Conservation (phyloP, 495 filamentous ascomycete species). For the Talaromyces trachyspermus region DNA sequence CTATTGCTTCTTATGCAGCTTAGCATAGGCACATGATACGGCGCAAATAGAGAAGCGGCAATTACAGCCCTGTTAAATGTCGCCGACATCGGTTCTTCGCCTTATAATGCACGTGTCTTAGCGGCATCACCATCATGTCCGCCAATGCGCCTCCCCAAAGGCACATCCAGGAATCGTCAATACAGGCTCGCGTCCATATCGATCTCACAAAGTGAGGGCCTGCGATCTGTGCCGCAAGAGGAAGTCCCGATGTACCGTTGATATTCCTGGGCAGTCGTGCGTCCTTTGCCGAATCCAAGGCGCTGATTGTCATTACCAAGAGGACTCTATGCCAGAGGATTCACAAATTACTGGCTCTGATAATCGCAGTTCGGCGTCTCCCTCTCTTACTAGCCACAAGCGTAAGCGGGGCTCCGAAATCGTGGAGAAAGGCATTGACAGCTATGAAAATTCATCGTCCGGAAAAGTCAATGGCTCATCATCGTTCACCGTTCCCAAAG, state of each 20-base stretch:
- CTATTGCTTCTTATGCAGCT: no score
- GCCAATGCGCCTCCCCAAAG: conserved; percentile 4
- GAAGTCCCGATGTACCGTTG: conserved; percentile 45
- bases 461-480: background rate
- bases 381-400: background rate
- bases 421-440: background rate
- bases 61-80: background rate
- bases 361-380: conserved; percentile 12
- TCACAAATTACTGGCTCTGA: conserved; percentile 21
- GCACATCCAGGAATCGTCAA: conserved; percentile 17
- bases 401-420: conserved; percentile 4
- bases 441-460: background rate
- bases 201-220: conserved; percentile 45
- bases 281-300: conserved; percentile 43
- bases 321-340: conserved; percentile 24
- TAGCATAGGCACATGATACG: no score
- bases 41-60: background rate
- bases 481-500: conserved; percentile 7
- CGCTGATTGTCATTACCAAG: conserved; percentile 43
- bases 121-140: conserved; percentile 2
- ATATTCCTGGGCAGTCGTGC: conserved; percentile 41
- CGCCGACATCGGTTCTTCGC: conserved; percentile 1
- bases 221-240: conserved; percentile 46
- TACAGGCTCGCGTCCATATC: conserved; percentile 40
- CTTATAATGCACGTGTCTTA: background rate